Evolutionary conservation across 768 basidiomycete species (phyloP).

Genomic region (Pleurotus salmoneostramineus): DNA sequence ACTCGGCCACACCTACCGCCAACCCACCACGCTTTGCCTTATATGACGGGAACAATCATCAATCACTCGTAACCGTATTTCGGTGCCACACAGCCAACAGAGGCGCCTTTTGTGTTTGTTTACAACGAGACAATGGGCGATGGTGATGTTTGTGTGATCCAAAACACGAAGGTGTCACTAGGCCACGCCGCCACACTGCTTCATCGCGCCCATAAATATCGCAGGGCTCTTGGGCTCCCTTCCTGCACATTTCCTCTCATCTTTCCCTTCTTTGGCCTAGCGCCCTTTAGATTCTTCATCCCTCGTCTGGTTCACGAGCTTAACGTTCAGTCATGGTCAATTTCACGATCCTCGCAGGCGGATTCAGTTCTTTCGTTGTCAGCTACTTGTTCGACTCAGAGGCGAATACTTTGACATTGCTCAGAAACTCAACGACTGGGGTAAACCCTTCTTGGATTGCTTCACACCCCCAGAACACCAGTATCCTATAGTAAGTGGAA

Average conservation of each 20-base stretch:
- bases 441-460: constrained; percentile 57
- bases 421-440: constrained; percentile 41
- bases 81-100: too few relatives aligned
- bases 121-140: background rate
- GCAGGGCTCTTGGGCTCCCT: too few relatives aligned
- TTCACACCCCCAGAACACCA: constrained; percentile 47
- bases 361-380: constrained; percentile 41
- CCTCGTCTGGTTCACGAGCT: constrained; percentile 6
- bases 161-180: background rate
- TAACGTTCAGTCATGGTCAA: constrained; percentile 3
- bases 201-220: background rate
- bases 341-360: constrained; percentile 45
- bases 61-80: too few relatives aligned
- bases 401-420: constrained; percentile 38
- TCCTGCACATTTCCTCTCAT: background rate
- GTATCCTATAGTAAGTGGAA: constrained; percentile 52
- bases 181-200: background rate
- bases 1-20: too few relatives aligned
- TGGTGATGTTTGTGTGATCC: background rate
- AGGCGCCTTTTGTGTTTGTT: too few relatives aligned
- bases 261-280: background rate
- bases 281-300: background rate
- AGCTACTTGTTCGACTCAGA: constrained; percentile 50
- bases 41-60: too few relatives aligned
- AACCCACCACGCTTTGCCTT: too few relatives aligned